Evolutionary conservation across 2,329 filamentous ascomycete genomes (phyloP).

Genomic region (Amphichorda felina): DNA sequence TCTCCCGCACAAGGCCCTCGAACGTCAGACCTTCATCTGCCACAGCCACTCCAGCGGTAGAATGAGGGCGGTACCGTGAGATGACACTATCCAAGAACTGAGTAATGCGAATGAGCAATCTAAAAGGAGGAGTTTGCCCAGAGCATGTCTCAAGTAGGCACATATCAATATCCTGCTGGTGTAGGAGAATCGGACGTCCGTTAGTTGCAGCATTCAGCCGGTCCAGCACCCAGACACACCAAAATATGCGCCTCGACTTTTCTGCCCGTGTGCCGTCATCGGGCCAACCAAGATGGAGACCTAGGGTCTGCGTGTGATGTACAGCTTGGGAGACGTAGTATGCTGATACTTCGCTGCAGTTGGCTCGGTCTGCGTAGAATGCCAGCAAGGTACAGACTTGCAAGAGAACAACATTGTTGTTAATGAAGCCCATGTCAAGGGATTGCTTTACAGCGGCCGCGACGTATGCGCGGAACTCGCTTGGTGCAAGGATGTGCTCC

Average conservation of each 20-base stretch:
- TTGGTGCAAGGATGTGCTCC: constrained; percentile 4
- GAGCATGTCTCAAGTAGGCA: constrained; percentile 6
- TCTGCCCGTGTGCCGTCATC: constrained; percentile 6
- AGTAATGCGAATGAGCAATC: constrained; percentile 8
- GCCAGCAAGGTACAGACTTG: constrained; percentile 7
- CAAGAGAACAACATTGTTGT: constrained; percentile 6
- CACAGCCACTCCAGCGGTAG: background rate
- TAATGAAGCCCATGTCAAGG: constrained; percentile 7
- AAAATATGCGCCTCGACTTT: constrained; percentile 8
- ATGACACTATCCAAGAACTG: constrained; percentile 8
- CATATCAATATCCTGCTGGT: constrained; percentile 9
- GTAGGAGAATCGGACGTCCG: constrained; percentile 9
- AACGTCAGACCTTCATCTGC: constrained; percentile 3
- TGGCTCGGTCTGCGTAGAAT: constrained; percentile 6
- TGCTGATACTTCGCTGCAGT: constrained; percentile 6
- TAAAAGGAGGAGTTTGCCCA: constrained; percentile 8
- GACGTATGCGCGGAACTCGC: constrained; percentile 5
- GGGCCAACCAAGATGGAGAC: constrained; percentile 11
- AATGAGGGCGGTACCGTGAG: constrained; percentile 8
- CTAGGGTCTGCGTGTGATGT: constrained; percentile 9
- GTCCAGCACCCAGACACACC: constrained; percentile 11
- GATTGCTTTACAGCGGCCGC: constrained; percentile 7
- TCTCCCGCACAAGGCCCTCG: constrained; percentile 6
- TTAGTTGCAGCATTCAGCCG: constrained; percentile 10
- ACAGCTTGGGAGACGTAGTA: constrained; percentile 10